Evolutionary conservation across 179 eudicot genomes (phyloP).

Genomic region (Vitellaria paradoxa): DNA sequence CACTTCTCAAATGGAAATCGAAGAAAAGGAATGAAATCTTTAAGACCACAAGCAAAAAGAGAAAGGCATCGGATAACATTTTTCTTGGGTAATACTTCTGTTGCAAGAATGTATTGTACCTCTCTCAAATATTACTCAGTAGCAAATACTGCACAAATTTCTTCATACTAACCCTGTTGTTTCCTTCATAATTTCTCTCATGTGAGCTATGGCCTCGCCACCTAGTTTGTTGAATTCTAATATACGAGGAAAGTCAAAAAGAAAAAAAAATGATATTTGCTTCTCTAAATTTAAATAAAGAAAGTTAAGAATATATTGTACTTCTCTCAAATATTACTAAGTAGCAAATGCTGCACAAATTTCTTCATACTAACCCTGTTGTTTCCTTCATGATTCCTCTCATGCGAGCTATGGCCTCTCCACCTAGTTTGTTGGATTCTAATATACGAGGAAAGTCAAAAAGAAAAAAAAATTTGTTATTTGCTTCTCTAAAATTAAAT

Average conservation of each 20-base stretch:
- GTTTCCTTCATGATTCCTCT: background rate
- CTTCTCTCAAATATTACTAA: background rate
- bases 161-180: background rate
- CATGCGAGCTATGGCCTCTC: background rate
- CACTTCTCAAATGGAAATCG: slow-evolving; percentile 30
- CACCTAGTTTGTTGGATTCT: background rate
- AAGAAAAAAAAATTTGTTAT: background rate
- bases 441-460: background rate
- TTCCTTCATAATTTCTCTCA: background rate
- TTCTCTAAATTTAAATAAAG: too few relatives aligned
- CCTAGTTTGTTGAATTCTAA: background rate
- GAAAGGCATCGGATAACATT: slow-evolving; percentile 19
- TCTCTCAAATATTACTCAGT: too few relatives aligned
- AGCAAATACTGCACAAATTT: too few relatives aligned
- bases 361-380: background rate
- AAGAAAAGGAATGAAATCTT: slow-evolving; percentile 15
- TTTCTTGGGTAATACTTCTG: slow-evolving; percentile 18
- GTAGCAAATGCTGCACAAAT: too few relatives aligned
- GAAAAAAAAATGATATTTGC: background rate
- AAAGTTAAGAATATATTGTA: background rate
- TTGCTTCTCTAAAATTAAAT: background rate
- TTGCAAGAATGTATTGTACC: background rate
- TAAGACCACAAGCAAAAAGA: slow-evolving; percentile 18
- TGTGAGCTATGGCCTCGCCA: background rate
- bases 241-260: background rate